Conservation (phyloP, 345 rosid species). For the Kernera saxatilis region DNA sequence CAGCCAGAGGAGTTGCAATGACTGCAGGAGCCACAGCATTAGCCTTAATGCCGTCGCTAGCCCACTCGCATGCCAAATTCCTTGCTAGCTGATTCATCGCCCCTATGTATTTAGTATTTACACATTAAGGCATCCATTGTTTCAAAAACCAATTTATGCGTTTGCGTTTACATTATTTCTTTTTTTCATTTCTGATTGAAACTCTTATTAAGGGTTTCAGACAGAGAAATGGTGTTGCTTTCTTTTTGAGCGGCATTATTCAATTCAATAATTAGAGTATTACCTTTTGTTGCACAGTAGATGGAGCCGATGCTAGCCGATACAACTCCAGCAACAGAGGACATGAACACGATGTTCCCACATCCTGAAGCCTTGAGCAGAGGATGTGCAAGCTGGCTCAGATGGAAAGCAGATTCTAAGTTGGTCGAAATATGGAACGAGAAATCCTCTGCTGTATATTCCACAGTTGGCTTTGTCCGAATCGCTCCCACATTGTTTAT, state of each 20-base stretch:
- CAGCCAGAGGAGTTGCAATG: constrained; percentile 65
- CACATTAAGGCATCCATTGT: too few relatives aligned
- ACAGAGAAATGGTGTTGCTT: neutral
- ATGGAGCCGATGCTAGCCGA: constrained; percentile 27
- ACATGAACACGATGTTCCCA: constrained; percentile 51
- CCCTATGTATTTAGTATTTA: too few relatives aligned
- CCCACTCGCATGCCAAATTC: constrained; percentile 83
- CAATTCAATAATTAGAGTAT: neutral
- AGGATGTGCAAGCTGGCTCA: constrained; percentile 56
- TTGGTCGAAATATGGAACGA: constrained; percentile 42
- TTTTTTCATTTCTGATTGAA: too few relatives aligned
- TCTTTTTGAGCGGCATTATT: neutral
- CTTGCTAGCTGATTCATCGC: constrained; percentile 78
- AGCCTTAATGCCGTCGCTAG: constrained; percentile 61
- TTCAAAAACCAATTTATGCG: too few relatives aligned
- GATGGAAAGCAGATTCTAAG: constrained; percentile 50
- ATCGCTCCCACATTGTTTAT: constrained; percentile 51
- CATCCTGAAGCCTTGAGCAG: constrained; percentile 43
- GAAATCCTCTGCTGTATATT: constrained; percentile 45
- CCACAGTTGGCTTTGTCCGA: constrained; percentile 37
- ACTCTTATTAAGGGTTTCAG: neutral
- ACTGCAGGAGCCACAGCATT: constrained; percentile 82
- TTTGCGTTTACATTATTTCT: neutral
- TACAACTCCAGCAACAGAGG: constrained; percentile 38
- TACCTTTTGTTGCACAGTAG: constrained; percentile 49